Evolutionary conservation across 192 early-diverging fungal species (phyloP).

Genomic region (Entomortierella parvispora): DNA sequence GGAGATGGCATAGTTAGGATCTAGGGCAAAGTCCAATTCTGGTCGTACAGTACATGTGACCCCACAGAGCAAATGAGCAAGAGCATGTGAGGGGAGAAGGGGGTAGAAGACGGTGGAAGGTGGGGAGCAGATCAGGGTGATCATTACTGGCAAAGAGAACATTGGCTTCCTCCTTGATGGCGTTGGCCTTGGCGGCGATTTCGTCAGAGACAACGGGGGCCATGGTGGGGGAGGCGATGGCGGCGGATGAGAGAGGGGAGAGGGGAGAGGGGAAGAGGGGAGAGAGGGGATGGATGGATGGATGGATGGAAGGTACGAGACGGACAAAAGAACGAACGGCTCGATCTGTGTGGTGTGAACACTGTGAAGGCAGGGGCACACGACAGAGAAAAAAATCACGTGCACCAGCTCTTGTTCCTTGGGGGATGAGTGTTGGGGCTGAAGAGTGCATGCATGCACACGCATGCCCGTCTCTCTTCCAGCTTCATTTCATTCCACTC

Average conservation of each 20-base stretch:
- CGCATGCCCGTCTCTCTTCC: no score
- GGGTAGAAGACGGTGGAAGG: no score
- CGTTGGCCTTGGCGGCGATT: slow-evolving; percentile 52
- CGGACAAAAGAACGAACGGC: not conserved
- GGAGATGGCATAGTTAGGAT: not conserved
- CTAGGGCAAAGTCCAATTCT: no score
- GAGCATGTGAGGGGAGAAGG: no score
- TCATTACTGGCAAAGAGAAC: slow-evolving; percentile 65
- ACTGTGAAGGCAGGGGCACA: not conserved
- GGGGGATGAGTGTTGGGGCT: no score
- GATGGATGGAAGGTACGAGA: not conserved
- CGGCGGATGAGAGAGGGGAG: not conserved
- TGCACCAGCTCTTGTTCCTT: no score
- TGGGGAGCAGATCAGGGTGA: no score
- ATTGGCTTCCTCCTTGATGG: slow-evolving; percentile 78
- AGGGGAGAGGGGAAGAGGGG: not conserved
- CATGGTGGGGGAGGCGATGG: slow-evolving; percentile 8
- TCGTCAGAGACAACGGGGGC: slow-evolving; percentile 51
- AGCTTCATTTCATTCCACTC: no score
- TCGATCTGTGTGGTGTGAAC: not conserved
- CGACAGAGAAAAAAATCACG: no score
- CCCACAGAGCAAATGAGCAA: no score
- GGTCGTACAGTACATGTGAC: no score
- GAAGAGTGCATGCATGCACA: no score
- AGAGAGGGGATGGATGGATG: not conserved